These are phyloP conservation scores for Salix koriyanagi DNA, from an alignment of 345 rosid species.

Conservation along the genomic window DNA sequence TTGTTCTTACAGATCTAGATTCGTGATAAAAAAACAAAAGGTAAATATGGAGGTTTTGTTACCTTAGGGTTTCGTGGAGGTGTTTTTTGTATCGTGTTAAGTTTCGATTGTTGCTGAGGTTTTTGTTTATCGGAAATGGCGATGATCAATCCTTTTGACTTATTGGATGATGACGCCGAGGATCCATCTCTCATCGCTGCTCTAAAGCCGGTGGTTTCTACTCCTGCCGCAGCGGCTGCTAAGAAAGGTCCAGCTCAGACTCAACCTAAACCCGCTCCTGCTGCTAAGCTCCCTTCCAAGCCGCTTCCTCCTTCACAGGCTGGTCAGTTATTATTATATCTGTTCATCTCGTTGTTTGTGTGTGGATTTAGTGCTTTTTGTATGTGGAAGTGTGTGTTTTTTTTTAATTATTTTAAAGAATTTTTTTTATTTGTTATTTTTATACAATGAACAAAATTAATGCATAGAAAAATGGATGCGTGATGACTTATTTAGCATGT, in stretches of 20 bases:
- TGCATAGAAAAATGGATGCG: not conserved
- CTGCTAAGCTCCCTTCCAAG: conserved; percentile 28
- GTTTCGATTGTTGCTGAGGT: not conserved
- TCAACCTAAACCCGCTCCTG: conserved; percentile 5
- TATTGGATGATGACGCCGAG: conserved; percentile 24
- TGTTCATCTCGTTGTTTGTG: not conserved
- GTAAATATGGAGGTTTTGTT: conserved; percentile 1
- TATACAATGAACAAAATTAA: not conserved
- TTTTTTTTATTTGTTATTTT: not conserved
- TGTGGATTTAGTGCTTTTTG: not conserved
- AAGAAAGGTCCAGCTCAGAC: conserved; percentile 19
- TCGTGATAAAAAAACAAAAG: not conserved
- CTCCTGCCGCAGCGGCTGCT: conserved; percentile 4
- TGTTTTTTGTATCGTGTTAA: not conserved
- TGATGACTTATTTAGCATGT: too few species aligned
- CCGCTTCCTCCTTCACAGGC: conserved; percentile 29
- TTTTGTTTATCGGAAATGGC: conserved; percentile 16
- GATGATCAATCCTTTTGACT: conserved; percentile 23
- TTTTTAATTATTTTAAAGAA: not conserved
- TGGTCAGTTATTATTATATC: not conserved
- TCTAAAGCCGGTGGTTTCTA: conserved; percentile 1
- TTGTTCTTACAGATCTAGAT: conserved; percentile 1
- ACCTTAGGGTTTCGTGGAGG: not conserved
- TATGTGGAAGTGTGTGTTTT: not conserved
- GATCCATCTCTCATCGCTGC: conserved; percentile 23